Base-by-base conservation (phyloP, 768 basidiomycete genomes). In the Russula griseocarnosa region DNA sequence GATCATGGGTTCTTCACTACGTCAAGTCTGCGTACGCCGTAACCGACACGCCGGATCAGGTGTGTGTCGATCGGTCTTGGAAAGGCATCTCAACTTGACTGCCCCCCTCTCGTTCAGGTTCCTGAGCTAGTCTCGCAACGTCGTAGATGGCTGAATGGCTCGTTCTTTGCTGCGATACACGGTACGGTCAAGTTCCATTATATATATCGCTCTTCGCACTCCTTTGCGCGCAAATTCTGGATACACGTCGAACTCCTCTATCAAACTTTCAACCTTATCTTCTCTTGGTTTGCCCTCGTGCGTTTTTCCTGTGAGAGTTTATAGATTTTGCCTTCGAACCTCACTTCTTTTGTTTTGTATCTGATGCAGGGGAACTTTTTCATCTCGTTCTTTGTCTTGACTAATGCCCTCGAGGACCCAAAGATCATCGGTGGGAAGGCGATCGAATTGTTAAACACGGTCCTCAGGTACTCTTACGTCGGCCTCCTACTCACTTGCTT, bases 91-190 rank as follows among this genome's bases (percentile, higher is more conserved):
- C 16, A 5, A 54, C 26, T 36, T 51, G 47, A 60, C 22, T 13
- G 10, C 8, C 51, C 53, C 42, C 22, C n/a, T 20, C 46, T 10
- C 46, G n/a, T 47, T 47, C 67, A 88, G 83, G 86, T 96, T 20
- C 92, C 96, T 0, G 96, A 98, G 73, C 76, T 98, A 65, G 93
- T 99, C 70, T 92, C 92, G 0, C 96, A 98, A 72, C 88, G 96
- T 56, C 83, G 96, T 42, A 87, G 95, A 46, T 98, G 96, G 96
- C 82, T 99, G 30, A 98, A 98, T 74, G 94, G 96, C 16, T 95
- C 93, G 4, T 98, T 99, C 85, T 99, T 99, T 75, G 97, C 95
- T 11, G 92, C 90, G 0, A 86, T 98, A 18, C 94, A 98, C 76
- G 87, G 88, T 62, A 90, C 86, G 5, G 81, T 94, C 67, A 92